Percentiles rank a stretch among this genome's conserved stretches.
Conservation (phyloP, 768 basidiomycete species). For the Aureoboletus auriporus region DNA sequence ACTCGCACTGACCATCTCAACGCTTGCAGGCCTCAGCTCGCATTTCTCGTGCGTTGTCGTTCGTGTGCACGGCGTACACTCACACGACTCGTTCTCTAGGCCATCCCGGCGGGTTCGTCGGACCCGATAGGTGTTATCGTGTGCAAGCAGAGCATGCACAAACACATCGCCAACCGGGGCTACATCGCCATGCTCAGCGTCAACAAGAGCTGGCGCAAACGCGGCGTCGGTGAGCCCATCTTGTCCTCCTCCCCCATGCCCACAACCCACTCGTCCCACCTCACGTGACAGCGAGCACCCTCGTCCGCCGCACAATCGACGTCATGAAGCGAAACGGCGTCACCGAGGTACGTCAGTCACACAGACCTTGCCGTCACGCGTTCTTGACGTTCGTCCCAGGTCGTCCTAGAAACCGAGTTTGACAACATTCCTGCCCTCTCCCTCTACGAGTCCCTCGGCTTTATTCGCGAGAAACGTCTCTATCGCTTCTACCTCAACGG, state of each 20-base stretch:
- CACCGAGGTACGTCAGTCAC: constrained; percentile 63
- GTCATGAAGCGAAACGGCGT: constrained; percentile 82
- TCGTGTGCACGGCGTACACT: background rate
- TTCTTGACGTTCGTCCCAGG: constrained; percentile 38
- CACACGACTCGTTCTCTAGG: constrained; percentile 9
- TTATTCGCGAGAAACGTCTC: constrained; percentile 92
- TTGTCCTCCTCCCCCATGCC: background rate
- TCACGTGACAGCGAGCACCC: constrained; percentile 64
- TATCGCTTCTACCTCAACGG: constrained; percentile 96
- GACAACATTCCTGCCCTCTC: constrained; percentile 88
- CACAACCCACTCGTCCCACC: constrained; percentile 2
- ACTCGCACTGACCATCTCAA: constrained; percentile 2
- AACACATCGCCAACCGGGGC: constrained; percentile 71
- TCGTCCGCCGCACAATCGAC: constrained; percentile 79
- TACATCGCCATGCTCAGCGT: constrained; percentile 99
- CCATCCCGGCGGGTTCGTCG: constrained; percentile 28
- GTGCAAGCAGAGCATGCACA: constrained; percentile 94
- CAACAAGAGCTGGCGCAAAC: constrained; percentile 75
- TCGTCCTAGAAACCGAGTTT: constrained; percentile 93
- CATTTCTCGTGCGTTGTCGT: constrained; percentile 57
- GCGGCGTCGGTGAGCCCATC: constrained; percentile 78
- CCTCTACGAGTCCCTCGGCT: constrained; percentile 89
- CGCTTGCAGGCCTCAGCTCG: constrained; percentile 74
- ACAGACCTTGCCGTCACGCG: background rate
- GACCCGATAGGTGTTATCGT: constrained; percentile 88